A percentile compares a stretch with the other conserved stretches of the same genome.
Evolutionary conservation across 2,329 filamentous ascomycete genomes (phyloP).

Genomic region (Fusarium camptoceras): DNA sequence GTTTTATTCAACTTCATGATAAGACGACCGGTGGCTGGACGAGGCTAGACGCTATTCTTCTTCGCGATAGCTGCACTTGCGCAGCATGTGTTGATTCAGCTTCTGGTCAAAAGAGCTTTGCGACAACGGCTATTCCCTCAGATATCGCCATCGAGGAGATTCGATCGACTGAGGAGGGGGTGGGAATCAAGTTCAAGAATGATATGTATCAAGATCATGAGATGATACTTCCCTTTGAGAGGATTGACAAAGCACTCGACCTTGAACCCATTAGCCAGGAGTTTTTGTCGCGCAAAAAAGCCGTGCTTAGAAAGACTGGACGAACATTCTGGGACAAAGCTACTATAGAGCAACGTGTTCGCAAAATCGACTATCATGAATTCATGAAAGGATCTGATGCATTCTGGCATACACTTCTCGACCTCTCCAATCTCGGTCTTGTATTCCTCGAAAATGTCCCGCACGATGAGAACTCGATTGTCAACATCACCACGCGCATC

Average conservation of each 20-base stretch:
- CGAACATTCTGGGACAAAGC: slow-evolving; percentile 57
- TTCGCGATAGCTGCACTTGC: slow-evolving; percentile 69
- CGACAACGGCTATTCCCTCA: slow-evolving; percentile 55
- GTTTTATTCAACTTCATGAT: slow-evolving; percentile 46
- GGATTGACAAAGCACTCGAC: slow-evolving; percentile 50
- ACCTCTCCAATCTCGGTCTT: slow-evolving; percentile 76
- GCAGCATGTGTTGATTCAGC: slow-evolving; percentile 63
- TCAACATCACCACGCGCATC: slow-evolving; percentile 76
- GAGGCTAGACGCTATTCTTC: slow-evolving; percentile 46
- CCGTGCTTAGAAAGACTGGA: slow-evolving; percentile 46
- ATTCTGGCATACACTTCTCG: slow-evolving; percentile 71
- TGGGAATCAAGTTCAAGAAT: slow-evolving; percentile 70
- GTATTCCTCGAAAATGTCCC: slow-evolving; percentile 83
- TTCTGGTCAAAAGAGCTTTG: slow-evolving; percentile 70
- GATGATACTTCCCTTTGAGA: slow-evolving; percentile 46
- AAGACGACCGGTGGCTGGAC: slow-evolving; percentile 36
- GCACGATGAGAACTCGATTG: slow-evolving; percentile 72
- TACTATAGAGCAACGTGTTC: slow-evolving; percentile 56
- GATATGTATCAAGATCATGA: slow-evolving; percentile 55
- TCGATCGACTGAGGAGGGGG: slow-evolving; percentile 50
- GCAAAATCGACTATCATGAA: slow-evolving; percentile 74
- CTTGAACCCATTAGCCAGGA: neutral
- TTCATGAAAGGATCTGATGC: slow-evolving; percentile 72
- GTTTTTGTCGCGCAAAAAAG: neutral
- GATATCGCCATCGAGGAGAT: slow-evolving; percentile 50